Conservation (phyloP, 768 basidiomycete genomes). For the Tylopilus sp. region DNA sequence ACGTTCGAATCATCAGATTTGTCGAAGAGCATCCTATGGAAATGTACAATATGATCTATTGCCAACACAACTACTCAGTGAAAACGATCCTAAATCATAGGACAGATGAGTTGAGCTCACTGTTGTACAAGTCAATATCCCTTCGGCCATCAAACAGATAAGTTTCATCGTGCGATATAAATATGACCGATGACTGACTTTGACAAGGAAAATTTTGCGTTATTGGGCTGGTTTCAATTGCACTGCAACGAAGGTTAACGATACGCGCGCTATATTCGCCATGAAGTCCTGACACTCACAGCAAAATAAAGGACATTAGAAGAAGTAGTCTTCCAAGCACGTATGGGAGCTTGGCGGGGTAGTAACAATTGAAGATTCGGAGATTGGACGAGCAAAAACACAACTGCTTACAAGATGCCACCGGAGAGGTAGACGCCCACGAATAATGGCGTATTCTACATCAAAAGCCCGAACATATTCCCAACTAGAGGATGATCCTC, state of each 20-base stretch:
- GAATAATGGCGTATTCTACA: conserved; percentile 23
- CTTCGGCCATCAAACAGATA: conserved; percentile 2
- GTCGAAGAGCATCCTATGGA: conserved; percentile 15
- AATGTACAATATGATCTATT: conserved; percentile 8
- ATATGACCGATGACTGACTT: conserved; percentile 14
- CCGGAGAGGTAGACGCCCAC: conserved; percentile 18
- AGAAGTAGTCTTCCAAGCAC: conserved; percentile 18
- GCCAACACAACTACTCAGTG: not conserved
- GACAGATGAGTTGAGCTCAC: conserved; percentile 1
- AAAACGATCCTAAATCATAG: not conserved
- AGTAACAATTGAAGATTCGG: not conserved
- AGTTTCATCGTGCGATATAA: not conserved
- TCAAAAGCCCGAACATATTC: conserved; percentile 17
- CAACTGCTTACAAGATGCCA: conserved; percentile 22
- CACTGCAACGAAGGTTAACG: conserved; percentile 2
- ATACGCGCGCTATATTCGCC: too few relatives aligned
- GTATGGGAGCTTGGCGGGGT: conserved; percentile 19
- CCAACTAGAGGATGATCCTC: conserved; percentile 15
- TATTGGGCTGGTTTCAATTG: not conserved
- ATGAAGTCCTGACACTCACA: conserved; percentile 6
- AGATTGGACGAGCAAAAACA: not conserved
- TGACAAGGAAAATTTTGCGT: conserved; percentile 5
- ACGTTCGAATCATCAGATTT: too few relatives aligned
- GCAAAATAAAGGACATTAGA: conserved; percentile 12
- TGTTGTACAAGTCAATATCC: not conserved